These are phyloP conservation scores for Excoecaria cochinchinensis DNA, from an alignment of 345 rosid species.

Conservation along the genomic window DNA sequence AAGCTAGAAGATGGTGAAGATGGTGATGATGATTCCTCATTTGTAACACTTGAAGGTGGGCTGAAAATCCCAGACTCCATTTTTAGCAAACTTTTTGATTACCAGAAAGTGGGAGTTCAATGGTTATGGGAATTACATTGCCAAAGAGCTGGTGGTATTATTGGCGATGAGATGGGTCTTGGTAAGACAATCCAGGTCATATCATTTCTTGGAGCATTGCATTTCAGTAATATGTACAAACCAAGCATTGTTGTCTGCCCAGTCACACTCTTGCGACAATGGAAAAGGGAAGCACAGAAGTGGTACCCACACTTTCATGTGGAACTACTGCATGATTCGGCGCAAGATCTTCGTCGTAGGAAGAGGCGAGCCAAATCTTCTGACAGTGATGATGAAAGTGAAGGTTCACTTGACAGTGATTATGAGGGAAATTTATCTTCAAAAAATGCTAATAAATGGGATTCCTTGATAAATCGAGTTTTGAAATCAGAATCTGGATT, in stretches of 20 bases:
- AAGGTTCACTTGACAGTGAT: constrained; percentile 63
- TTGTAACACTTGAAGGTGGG: constrained; percentile 79
- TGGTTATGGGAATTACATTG: constrained; percentile 99
- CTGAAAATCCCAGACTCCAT: constrained; percentile 72
- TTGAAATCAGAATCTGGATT: constrained; percentile 73
- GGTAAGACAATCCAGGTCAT: constrained; percentile 95
- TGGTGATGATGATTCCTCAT: constrained; percentile 37
- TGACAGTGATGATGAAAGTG: constrained; percentile 75
- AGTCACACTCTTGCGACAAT: constrained; percentile 85
- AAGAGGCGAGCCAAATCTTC: constrained; percentile 47
- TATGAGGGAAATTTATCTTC: constrained; percentile 39
- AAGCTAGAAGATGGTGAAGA: constrained; percentile 54
- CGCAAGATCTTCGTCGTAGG: constrained; percentile 49
- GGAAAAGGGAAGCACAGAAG: constrained; percentile 92
- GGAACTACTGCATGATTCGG: constrained; percentile 92
- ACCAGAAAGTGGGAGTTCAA: constrained; percentile 97
- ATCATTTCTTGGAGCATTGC: constrained; percentile 92
- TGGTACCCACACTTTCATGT: constrained; percentile 80
- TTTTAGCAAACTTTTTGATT: constrained; percentile 78
- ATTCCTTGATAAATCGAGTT: constrained; percentile 74
- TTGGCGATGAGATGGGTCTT: constrained; percentile 99
- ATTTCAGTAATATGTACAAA: constrained; percentile 84
- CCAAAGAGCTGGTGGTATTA: constrained; percentile 97
- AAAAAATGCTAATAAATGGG: constrained; percentile 72
- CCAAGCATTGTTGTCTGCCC: constrained; percentile 96